Percentiles rank a stretch among this genome's conserved stretches.
These are phyloP conservation scores for Colletotrichum euphorbiae DNA, from an alignment of 2,329 filamentous ascomycete species.

Conservation along the genomic window DNA sequence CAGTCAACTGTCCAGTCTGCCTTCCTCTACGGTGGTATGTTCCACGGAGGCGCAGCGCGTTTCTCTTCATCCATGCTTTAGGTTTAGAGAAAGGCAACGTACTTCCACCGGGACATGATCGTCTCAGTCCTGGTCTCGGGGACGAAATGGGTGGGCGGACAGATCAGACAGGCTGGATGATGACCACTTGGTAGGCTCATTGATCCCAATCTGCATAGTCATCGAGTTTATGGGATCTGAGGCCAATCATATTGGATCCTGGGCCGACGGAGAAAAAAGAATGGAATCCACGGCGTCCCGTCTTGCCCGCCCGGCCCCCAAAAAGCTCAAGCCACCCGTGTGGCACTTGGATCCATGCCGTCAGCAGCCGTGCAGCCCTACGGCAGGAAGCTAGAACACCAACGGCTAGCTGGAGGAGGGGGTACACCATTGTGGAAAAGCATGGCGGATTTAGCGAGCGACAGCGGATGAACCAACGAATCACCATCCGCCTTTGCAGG, in stretches of 20 bases:
- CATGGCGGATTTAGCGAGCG: slow-evolving; percentile 3
- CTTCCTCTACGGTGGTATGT: no score
- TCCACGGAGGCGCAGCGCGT: no score
- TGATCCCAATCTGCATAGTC: neutral
- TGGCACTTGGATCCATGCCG: slow-evolving; percentile 3
- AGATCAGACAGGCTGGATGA: neutral
- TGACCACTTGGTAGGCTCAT: neutral
- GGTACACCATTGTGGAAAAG: neutral
- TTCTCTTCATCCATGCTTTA: no score
- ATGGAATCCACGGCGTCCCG: slow-evolving; percentile 2
- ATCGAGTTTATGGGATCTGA: neutral
- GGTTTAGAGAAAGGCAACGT: no score
- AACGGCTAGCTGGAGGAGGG: neutral
- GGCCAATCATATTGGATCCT: neutral
- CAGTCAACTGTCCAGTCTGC: no score
- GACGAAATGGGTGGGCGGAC: neutral
- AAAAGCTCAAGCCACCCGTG: slow-evolving; percentile 15
- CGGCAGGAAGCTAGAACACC: slow-evolving; percentile 7
- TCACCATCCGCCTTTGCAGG: neutral
- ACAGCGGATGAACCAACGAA: slow-evolving; percentile 24
- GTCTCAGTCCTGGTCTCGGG: no score
- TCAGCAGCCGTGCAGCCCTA: slow-evolving; percentile 38
- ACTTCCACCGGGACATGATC: no score
- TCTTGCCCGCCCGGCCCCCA: no score
- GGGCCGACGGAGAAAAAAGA: neutral